Conservation (phyloP, 495 filamentous ascomycete genomes). For the Penicillium tannophilum region DNA sequence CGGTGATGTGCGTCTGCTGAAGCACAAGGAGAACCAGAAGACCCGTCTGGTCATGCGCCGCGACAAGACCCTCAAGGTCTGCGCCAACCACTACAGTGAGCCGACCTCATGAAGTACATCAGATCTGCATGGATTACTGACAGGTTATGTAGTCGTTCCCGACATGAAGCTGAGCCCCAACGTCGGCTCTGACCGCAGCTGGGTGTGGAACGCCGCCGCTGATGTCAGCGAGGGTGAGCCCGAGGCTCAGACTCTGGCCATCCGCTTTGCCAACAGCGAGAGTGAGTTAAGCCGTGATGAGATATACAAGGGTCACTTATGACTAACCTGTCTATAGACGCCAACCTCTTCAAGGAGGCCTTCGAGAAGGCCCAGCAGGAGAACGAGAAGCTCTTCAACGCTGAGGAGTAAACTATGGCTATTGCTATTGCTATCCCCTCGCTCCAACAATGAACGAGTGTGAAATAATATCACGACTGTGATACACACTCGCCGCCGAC, state of each 20-base stretch:
- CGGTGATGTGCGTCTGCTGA: slow-evolving; percentile 92
- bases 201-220: slow-evolving; percentile 98
- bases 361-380: slow-evolving; percentile 98
- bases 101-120: background rate
- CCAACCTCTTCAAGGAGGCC: slow-evolving; percentile 95
- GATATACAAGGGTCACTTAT: background rate
- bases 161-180: slow-evolving; percentile 99
- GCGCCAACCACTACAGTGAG: slow-evolving; percentile 99
- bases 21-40: slow-evolving; percentile 98
- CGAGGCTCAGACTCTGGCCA: slow-evolving; percentile 93
- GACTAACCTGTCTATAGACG: slow-evolving; percentile 57
- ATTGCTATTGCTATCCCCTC: slow-evolving; percentile 3
- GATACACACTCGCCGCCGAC: slow-evolving; percentile 13
- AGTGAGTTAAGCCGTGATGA: slow-evolving; percentile 59
- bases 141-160: slow-evolving; percentile 70
- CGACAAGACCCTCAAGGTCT: slow-evolving; percentile 99
- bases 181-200: slow-evolving; percentile 95
- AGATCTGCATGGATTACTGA: background rate
- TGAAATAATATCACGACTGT: slow-evolving; percentile 12
- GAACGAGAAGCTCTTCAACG: slow-evolving; percentile 79
- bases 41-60: slow-evolving; percentile 97
- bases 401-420: slow-evolving; percentile 39
- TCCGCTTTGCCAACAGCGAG: slow-evolving; percentile 96
- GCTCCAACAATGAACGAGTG: slow-evolving; percentile 4
- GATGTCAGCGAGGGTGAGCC: slow-evolving; percentile 98